Evolutionary conservation across 2,329 filamentous ascomycete species (phyloP).

Genomic region (Sporothrix humicola): DNA sequence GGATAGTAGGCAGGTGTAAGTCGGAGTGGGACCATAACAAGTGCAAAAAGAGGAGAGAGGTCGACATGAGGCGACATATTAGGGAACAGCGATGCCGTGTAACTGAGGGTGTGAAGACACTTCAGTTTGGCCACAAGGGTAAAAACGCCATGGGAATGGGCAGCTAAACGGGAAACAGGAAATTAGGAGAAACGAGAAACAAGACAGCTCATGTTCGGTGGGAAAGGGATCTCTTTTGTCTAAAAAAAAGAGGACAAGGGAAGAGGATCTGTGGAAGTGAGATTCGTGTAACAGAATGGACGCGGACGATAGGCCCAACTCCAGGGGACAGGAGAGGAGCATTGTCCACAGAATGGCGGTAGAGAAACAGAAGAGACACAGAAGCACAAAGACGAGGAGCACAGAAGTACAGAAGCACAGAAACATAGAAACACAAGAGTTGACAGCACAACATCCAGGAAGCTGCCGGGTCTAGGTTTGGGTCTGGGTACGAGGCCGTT

Average conservation of each 20-base stretch:
- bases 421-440: background rate
- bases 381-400: background rate
- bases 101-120: background rate
- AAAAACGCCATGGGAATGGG: background rate
- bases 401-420: background rate
- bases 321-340: background rate
- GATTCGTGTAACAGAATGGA: conserved; percentile 9
- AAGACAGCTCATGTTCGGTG: background rate
- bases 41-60: background rate
- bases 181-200: background rate
- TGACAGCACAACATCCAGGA: conserved; percentile 14
- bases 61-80: background rate
- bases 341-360: background rate
- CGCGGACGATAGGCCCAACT: background rate
- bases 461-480: background rate
- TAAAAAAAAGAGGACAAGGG: background rate
- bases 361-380: background rate
- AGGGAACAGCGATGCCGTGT: background rate
- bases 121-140: too few species aligned
- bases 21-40: background rate
- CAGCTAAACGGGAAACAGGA: conserved; percentile 7
- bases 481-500: background rate
- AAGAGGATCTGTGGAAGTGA: conserved; percentile 18
- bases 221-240: background rate
- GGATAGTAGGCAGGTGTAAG: background rate